A percentile compares a stretch with the other conserved stretches of the same genome.
These are phyloP conservation scores for Durotheca rogersii DNA, from an alignment of 495 filamentous ascomycete species.

Conservation along the genomic window DNA sequence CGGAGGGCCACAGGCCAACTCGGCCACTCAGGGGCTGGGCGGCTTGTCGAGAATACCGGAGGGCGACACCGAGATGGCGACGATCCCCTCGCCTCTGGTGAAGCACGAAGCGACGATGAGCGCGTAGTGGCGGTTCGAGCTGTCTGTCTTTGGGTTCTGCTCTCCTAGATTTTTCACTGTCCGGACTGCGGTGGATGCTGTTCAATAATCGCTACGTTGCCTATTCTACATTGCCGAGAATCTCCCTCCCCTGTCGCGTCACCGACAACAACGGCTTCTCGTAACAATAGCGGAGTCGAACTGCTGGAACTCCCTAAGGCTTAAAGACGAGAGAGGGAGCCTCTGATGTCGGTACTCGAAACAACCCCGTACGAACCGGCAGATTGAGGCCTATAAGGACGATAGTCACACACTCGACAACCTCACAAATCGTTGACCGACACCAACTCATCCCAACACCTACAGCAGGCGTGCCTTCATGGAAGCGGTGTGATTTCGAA, in stretches of 20 bases:
- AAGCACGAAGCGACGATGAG: conserved; percentile 51
- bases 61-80: conserved; percentile 55
- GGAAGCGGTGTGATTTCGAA: conserved; percentile 1
- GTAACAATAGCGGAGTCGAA: background rate
- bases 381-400: background rate
- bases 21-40: conserved; percentile 56
- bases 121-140: conserved; percentile 4
- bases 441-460: background rate
- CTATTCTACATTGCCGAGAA: background rate
- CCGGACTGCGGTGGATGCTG: background rate
- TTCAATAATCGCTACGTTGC: background rate
- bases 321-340: too few relatives aligned
- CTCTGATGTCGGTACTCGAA: too few relatives aligned
- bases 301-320: too few relatives aligned
- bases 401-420: background rate
- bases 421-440: too few relatives aligned
- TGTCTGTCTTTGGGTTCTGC: background rate
- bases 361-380: too few relatives aligned
- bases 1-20: conserved; percentile 42
- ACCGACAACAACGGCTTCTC: too few relatives aligned
- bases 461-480: background rate
- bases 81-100: conserved; percentile 43
- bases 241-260: background rate
- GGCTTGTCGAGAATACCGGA: conserved; percentile 69
- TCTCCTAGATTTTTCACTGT: background rate